Conservation (phyloP, 306 rosid genomes). For the Cucumis hystrix region DNA sequence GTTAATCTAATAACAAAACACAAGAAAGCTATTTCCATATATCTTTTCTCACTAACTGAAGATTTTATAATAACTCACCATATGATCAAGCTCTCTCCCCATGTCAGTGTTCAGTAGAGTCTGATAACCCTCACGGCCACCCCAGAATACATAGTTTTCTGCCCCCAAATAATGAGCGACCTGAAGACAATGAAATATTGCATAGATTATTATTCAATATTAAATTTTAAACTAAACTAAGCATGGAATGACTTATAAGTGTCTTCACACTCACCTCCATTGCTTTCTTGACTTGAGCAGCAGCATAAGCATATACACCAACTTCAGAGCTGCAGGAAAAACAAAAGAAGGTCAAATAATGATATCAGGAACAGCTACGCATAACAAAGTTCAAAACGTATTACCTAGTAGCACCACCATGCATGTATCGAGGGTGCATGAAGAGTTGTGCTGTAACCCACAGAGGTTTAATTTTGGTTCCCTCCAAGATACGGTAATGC, state of each 20-base stretch:
- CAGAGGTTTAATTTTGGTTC: slow-evolving; percentile 48
- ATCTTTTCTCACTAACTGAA: not conserved
- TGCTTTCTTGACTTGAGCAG: slow-evolving; percentile 99
- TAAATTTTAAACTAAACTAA: not conserved
- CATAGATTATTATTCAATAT: not conserved
- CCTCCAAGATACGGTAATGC: slow-evolving; percentile 20
- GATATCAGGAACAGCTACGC: not conserved
- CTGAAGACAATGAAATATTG: slow-evolving; percentile 25
- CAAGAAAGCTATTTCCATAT: not conserved
- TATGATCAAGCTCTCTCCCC: slow-evolving; percentile 88
- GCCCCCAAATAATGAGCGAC: slow-evolving; percentile 90
- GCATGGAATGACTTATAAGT: not conserved
- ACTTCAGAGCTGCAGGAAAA: slow-evolving; percentile 62
- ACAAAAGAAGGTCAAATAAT: not conserved
- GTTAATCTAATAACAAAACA: not conserved
- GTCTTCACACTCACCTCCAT: slow-evolving; percentile 49
- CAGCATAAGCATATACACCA: slow-evolving; percentile 74
- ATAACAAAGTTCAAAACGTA: not conserved
- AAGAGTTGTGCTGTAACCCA: slow-evolving; percentile 98
- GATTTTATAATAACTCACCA: slow-evolving; percentile 30
- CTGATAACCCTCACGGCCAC: slow-evolving; percentile 97
- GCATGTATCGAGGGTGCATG: slow-evolving; percentile 95
- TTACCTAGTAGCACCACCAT: slow-evolving; percentile 95
- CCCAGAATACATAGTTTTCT: slow-evolving; percentile 96
- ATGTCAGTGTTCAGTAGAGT: slow-evolving; percentile 89